Conservation (phyloP, 805 yeast genomes). For the Ogataea dorogensis region DNA sequence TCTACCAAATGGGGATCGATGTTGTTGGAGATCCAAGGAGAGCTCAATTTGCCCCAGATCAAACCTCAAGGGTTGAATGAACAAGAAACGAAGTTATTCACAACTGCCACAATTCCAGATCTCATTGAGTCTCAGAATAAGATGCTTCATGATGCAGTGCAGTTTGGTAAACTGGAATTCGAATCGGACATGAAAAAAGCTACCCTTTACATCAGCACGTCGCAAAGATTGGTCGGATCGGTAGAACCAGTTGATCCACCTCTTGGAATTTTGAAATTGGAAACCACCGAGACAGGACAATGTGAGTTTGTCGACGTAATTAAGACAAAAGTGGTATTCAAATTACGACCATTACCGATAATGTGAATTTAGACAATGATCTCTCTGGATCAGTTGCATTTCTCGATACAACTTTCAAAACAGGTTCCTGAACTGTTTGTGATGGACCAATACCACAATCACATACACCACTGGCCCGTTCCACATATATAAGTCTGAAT, state of each 20-base stretch:
- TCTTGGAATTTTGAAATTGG: conserved; percentile 56
- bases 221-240: conserved; percentile 66
- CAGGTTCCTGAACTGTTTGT: conserved; percentile 7
- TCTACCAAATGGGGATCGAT: conserved; percentile 59
- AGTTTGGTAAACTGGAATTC: conserved; percentile 48
- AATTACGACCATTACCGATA: conserved; percentile 71
- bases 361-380: conserved; percentile 43
- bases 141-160: conserved; percentile 40
- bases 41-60: conserved; percentile 48
- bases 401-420: not conserved
- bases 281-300: conserved; percentile 27
- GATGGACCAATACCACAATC: not conserved
- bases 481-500: not conserved
- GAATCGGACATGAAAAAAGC: conserved; percentile 47
- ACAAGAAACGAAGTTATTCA: conserved; percentile 37
- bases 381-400: not conserved
- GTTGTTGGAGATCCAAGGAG: conserved; percentile 73
- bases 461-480: not conserved
- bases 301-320: conserved; percentile 61
- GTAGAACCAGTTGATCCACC: conserved; percentile 62
- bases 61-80: conserved; percentile 34
- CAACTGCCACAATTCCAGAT: conserved; percentile 28
- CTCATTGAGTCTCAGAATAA: conserved; percentile 6
- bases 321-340: conserved; percentile 57
- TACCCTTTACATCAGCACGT: conserved; percentile 61